These are phyloP conservation scores for Pholiota molesta DNA, from an alignment of 768 basidiomycete species.

Conservation along the genomic window DNA sequence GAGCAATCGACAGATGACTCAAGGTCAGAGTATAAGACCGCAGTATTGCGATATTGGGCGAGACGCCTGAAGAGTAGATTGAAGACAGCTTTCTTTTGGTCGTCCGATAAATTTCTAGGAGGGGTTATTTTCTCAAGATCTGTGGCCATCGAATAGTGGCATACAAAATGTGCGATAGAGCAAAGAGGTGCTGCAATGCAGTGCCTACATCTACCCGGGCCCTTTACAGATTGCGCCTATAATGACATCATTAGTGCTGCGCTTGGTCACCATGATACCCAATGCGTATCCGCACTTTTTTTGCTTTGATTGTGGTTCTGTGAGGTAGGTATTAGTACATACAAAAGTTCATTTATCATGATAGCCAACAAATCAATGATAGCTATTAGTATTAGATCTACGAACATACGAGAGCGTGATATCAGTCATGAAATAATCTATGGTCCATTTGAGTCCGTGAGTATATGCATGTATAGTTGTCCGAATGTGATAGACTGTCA, in stretches of 20 bases:
- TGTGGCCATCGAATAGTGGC: conserved; percentile 13
- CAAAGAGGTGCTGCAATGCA: background rate
- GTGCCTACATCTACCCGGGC: background rate
- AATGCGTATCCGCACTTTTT: no score
- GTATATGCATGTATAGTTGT: background rate
- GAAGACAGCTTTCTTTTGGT: conserved; percentile 41
- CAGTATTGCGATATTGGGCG: conserved; percentile 48
- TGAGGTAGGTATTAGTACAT: no score
- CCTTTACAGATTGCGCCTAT: no score
- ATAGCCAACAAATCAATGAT: no score
- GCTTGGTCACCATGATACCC: no score
- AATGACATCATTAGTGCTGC: background rate
- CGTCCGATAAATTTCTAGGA: conserved; percentile 39
- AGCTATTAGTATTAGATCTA: no score
- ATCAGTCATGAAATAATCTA: background rate
- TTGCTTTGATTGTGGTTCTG: no score
- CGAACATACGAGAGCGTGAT: background rate
- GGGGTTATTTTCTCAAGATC: conserved; percentile 34
- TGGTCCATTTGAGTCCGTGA: background rate
- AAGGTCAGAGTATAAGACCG: conserved; percentile 37
- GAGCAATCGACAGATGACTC: conserved; percentile 27
- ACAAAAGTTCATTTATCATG: no score
- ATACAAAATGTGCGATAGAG: background rate
- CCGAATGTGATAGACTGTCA: background rate
- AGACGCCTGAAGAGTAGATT: conserved; percentile 45